phyloP scores from a whole-genome alignment of 2,329 filamentous ascomycete genomes.

The Diaporthe caulivora region DNA sequence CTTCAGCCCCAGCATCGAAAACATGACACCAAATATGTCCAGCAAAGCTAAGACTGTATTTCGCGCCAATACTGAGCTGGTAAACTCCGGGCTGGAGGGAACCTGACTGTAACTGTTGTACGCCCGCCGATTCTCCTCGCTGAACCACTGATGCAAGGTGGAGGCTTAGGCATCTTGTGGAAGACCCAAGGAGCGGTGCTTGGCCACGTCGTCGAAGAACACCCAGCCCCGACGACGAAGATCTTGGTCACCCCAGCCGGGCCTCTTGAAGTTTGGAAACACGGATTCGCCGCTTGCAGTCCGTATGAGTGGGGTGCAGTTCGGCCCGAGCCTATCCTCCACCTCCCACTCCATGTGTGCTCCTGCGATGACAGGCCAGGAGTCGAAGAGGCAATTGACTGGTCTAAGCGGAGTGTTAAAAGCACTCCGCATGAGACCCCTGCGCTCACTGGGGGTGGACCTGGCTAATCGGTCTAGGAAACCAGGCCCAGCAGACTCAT shows the following conservation, averaged over 20 bases:
- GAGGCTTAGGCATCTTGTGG: not conserved
- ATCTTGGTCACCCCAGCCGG: not conserved
- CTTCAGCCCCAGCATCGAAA: too few species aligned
- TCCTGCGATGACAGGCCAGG: accelerated
- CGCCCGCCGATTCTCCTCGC: too few species aligned
- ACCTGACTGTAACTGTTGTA: too few species aligned
- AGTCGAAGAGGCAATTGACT: too few species aligned
- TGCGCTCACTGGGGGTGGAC: not conserved
- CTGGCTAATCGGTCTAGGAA: not conserved
- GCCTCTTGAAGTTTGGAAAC: accelerated
- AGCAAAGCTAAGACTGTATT: accelerated
- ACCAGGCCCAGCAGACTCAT: not conserved
- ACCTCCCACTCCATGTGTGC: not conserved
- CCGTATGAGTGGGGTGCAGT: not conserved
- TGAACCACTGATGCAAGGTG: not conserved
- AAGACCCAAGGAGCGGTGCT: not conserved
- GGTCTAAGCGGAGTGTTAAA: not conserved
- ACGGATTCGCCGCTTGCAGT: not conserved
- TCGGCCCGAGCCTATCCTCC: too few species aligned
- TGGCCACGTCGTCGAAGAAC: not conserved
- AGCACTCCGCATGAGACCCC: not conserved
- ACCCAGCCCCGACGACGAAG: not conserved
- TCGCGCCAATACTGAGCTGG: too few species aligned
- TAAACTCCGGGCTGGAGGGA: too few species aligned
- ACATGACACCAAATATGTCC: too few species aligned